Evolutionary conservation across 1,284 basidiomycete species (phyloP), one percentile per base, ranked within the genome.

Genomic region (Stereum hirsutum): DNA sequence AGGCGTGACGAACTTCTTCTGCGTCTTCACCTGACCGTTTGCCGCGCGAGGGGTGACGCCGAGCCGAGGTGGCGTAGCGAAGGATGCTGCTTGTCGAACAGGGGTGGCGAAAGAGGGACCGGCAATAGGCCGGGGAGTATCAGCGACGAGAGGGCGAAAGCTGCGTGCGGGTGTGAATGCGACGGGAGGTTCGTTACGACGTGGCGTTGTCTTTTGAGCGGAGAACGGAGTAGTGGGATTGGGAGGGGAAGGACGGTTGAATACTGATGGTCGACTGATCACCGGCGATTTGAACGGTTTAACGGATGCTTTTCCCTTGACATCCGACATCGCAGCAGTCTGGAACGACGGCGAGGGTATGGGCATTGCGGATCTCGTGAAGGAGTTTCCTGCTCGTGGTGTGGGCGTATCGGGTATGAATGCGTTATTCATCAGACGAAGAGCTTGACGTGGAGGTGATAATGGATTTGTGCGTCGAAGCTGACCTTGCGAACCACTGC

Each of bases 251-350:
- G 46, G 49, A n/a, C n/a, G n/a, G 21, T 58, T 39, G 23, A 45
- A 47, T 1, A 28, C 20, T n/a, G 49, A 21, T 4, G 47, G 31
- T n/a, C 44, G 39, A 45, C 39, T 43, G 45, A 53, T 40, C 41
- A 80, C 52, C 2, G 81, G 81, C 1, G 81, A 72, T 54, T 72
- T 81, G 60, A 83, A 83, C 2, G 69, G 63, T 48, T 68, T 75
- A 17, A 62, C 57, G 43, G 51, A 54, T 17, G 51, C 52, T 37
- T 58, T 61, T 6, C 42, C 57, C 39, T 58, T 65, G 31, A 52
- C 40, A 7, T 48, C 49, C 6, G 45, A 41, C 10, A 40, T 46
- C 1, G 49, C 44, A 2, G 56, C 50, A n/a, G 46, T 54, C 25
- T 51, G 44, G 17, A 45, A 38, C 15, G 46, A 10, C 51, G 55